Conservation (phyloP, 2,329 filamentous ascomycete species). For the Ophiostoma fasciatum region DNA sequence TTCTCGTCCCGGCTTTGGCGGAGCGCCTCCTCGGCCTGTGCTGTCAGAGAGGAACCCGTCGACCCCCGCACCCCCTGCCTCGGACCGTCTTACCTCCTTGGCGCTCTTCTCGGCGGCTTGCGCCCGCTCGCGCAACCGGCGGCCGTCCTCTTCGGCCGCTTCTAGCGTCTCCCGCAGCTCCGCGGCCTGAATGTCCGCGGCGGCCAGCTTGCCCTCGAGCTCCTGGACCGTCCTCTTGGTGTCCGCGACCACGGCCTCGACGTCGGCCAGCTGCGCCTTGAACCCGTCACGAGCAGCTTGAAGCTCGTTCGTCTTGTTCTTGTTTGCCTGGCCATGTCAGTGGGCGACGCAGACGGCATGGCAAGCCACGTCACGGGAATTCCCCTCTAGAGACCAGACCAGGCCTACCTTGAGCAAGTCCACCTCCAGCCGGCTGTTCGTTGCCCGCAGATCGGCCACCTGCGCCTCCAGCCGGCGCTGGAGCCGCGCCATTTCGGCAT, state of each 20-base stretch:
- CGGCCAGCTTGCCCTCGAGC: slow-evolving; percentile 17
- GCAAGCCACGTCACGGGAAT: too few species aligned
- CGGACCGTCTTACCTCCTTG: slow-evolving; percentile 15
- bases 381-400: too few species aligned
- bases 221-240: slow-evolving; percentile 14
- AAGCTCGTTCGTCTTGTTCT: slow-evolving; percentile 44
- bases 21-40: slow-evolving; percentile 19
- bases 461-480: slow-evolving; percentile 42
- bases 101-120: slow-evolving; percentile 18
- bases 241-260: slow-evolving; percentile 8
- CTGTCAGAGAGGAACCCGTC: not conserved
- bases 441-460: slow-evolving; percentile 45
- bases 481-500: slow-evolving; percentile 33
- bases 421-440: slow-evolving; percentile 45
- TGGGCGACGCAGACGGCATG: too few species aligned
- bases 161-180: slow-evolving; percentile 16
- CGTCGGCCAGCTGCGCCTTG: slow-evolving; percentile 22
- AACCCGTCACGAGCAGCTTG: slow-evolving; percentile 39
- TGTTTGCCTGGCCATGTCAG: slow-evolving; percentile 32
- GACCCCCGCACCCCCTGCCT: too few species aligned
- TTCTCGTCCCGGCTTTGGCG: slow-evolving; percentile 46
- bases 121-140: slow-evolving; percentile 18
- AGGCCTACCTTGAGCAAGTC: slow-evolving; percentile 41
- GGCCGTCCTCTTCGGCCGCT: slow-evolving; percentile 12
- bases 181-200: slow-evolving; percentile 8